These are phyloP conservation scores for Daedaleopsis nitida DNA, from an alignment of 768 basidiomycete species.

Conservation along the genomic window DNA sequence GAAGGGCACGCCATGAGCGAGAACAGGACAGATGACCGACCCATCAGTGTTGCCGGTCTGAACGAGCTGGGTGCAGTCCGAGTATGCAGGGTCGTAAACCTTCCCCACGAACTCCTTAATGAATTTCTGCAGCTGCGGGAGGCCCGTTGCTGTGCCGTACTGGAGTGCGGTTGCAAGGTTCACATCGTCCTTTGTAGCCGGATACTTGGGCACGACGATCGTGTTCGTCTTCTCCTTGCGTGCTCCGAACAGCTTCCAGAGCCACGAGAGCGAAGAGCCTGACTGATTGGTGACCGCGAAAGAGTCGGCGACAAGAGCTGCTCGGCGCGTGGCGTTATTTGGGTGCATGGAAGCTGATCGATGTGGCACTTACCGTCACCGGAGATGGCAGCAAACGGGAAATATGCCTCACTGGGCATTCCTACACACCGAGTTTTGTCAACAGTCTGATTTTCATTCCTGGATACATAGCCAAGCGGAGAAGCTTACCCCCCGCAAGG, in stretches of 20 bases:
- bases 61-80: slow-evolving; percentile 56
- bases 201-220: slow-evolving; percentile 65
- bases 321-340: no score
- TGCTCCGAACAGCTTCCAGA: slow-evolving; percentile 55
- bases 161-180: slow-evolving; percentile 71
- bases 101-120: slow-evolving; percentile 56
- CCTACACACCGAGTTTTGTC: slow-evolving; percentile 39
- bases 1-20: slow-evolving; percentile 7
- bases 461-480: no score
- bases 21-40: slow-evolving; percentile 16
- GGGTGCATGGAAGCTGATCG: not conserved
- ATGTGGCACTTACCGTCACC: slow-evolving; percentile 41
- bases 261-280: slow-evolving; percentile 48
- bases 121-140: slow-evolving; percentile 58
- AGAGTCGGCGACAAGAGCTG: slow-evolving; percentile 48
- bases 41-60: slow-evolving; percentile 76
- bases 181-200: slow-evolving; percentile 44
- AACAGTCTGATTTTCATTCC: not conserved
- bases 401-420: slow-evolving; percentile 66
- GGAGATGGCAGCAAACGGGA: slow-evolving; percentile 66
- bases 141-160: slow-evolving; percentile 58
- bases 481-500: slow-evolving; percentile 64
- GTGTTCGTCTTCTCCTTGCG: slow-evolving; percentile 46
- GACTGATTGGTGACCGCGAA: slow-evolving; percentile 42
- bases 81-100: slow-evolving; percentile 61